A percentile compares a stretch with the other conserved stretches of the same genome.
Evolutionary conservation across 371 early-diverging fungal species (phyloP).

Genomic region (Rhizomucor pusillus): DNA sequence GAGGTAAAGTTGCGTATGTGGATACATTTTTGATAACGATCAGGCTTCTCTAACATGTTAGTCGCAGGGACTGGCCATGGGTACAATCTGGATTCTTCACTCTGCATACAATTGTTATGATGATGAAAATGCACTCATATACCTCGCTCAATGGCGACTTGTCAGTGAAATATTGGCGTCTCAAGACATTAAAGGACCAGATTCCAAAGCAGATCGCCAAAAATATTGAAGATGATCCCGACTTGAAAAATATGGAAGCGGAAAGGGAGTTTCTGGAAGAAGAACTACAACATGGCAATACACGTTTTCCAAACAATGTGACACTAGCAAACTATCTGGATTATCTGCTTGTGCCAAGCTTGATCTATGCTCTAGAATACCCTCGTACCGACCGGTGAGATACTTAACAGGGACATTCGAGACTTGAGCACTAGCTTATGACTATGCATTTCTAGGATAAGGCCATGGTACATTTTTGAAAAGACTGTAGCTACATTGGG

Average conservation of each 20-base stretch:
- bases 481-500: slow-evolving; percentile 81
- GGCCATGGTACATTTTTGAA: slow-evolving; percentile 84
- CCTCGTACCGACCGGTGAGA: slow-evolving; percentile 81
- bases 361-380: slow-evolving; percentile 93
- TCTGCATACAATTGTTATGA: slow-evolving; percentile 86
- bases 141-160: slow-evolving; percentile 71
- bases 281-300: slow-evolving; percentile 58
- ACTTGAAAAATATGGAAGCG: slow-evolving; percentile 22
- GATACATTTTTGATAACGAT: not conserved
- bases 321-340: slow-evolving; percentile 83
- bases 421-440: too few species aligned
- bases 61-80: slow-evolving; percentile 82
- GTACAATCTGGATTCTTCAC: slow-evolving; percentile 88
- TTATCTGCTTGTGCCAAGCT: slow-evolving; percentile 84
- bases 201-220: slow-evolving; percentile 28
- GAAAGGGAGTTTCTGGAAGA: slow-evolving; percentile 59
- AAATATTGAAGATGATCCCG: slow-evolving; percentile 4
- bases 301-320: slow-evolving; percentile 79
- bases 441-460: slow-evolving; percentile 53
- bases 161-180: slow-evolving; percentile 45
- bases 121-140: slow-evolving; percentile 96
- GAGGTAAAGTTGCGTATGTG: slow-evolving; percentile 39
- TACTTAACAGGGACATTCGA: not conserved
- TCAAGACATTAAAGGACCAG: slow-evolving; percentile 34
- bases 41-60: too few species aligned